Evolutionary conservation across 805 yeast species (phyloP).

Genomic region (Metschnikowia lochheadii): DNA sequence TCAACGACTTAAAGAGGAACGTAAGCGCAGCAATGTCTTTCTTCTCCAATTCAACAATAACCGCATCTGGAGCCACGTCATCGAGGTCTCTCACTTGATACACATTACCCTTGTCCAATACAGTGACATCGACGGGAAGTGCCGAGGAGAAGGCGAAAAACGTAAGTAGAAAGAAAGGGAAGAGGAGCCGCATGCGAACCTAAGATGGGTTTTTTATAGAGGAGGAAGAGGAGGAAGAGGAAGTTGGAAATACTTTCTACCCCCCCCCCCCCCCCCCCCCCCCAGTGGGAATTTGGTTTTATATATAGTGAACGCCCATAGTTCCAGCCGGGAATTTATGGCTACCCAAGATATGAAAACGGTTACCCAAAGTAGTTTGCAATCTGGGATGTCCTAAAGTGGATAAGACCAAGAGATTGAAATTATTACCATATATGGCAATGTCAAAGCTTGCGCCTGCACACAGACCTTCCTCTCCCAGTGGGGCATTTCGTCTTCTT

Average conservation of each 20-base stretch:
- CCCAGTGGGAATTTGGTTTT: too few species aligned
- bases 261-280: neutral
- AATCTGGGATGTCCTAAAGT: neutral
- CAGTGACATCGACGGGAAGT: constrained; percentile 8
- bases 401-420: neutral
- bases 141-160: constrained; percentile 8
- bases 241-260: neutral
- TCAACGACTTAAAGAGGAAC: constrained; percentile 19
- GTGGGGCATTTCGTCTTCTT: too few species aligned
- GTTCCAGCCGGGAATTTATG: neutral
- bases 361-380: neutral
- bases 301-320: neutral
- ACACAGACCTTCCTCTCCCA: neutral
- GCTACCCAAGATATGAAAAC: neutral
- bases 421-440: neutral
- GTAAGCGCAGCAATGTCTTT: constrained; percentile 22
- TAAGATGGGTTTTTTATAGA: neutral
- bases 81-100: constrained; percentile 5
- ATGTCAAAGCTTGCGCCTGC: neutral
- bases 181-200: constrained; percentile 6
- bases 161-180: constrained; percentile 7
- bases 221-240: neutral
- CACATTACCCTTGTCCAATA: neutral
- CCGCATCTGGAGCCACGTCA: neutral
- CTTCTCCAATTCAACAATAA: constrained; percentile 8